A percentile compares a stretch with the other conserved stretches of the same genome.
These are phyloP conservation scores for Podila epigama DNA, from an alignment of 192 early-diverging fungal genomes.

Conservation along the genomic window DNA sequence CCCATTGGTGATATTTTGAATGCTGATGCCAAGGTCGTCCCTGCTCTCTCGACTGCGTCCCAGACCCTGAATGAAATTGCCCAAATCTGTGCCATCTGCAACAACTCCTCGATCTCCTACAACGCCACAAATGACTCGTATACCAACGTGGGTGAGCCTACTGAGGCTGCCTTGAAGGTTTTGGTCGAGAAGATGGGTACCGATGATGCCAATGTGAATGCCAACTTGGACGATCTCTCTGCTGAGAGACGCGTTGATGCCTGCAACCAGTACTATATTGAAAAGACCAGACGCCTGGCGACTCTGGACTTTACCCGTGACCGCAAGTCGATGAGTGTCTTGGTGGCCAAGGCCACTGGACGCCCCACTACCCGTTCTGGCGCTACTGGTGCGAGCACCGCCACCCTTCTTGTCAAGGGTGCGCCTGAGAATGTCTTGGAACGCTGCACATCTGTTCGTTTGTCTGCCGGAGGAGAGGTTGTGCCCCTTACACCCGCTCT, in stretches of 20 bases:
- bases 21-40: constrained; percentile 55
- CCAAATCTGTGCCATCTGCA: constrained; percentile 88
- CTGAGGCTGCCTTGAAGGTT: constrained; percentile 95
- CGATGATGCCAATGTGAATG: constrained; percentile 72
- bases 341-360: constrained; percentile 58
- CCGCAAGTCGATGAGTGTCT: constrained; percentile 97
- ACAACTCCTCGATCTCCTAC: constrained; percentile 87
- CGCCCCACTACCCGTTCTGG: constrained; percentile 41
- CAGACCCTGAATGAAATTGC: constrained; percentile 75
- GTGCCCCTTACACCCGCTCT: constrained; percentile 72
- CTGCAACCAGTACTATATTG: constrained; percentile 77
- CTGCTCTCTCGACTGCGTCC: constrained; percentile 61
- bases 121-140: constrained; percentile 71
- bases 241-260: constrained; percentile 67
- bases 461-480: constrained; percentile 51
- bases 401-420: constrained; percentile 89
- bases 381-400: constrained; percentile 14
- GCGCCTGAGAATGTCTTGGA: constrained; percentile 94
- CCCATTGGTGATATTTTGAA: constrained; percentile 73
- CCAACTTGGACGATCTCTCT: constrained; percentile 53
- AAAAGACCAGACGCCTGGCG: constrained; percentile 57
- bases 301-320: constrained; percentile 97
- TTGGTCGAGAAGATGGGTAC: constrained; percentile 95
- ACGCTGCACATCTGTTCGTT: constrained; percentile 74
- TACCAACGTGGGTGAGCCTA: constrained; percentile 93